Percentiles rank a stretch among this genome's conserved stretches.
phyloP scores from a whole-genome alignment of 2,329 filamentous ascomycete species.

The Hymenoscyphus fraxineus region DNA sequence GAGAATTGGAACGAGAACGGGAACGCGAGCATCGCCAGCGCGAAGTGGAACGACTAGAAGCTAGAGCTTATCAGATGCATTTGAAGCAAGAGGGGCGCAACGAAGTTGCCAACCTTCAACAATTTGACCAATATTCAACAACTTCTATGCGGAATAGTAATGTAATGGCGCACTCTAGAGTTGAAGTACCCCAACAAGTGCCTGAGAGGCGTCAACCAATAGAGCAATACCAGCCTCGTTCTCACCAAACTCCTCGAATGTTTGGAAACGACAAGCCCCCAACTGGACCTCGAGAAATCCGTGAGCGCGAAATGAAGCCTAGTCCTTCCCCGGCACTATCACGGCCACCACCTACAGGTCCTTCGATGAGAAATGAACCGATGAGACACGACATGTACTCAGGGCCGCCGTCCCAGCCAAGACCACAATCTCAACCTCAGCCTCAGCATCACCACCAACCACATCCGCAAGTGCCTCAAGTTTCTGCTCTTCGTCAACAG shows the following conservation, averaged over 20 bases:
- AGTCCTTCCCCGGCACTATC: slow-evolving; percentile 27
- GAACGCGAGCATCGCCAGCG: not conserved
- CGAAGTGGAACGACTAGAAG: not conserved
- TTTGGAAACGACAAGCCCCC: slow-evolving; percentile 27
- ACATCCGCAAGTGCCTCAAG: slow-evolving; percentile 32
- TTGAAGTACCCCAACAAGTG: slow-evolving; percentile 21
- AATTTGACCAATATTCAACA: slow-evolving; percentile 33
- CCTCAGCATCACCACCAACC: slow-evolving; percentile 16
- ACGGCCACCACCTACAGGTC: slow-evolving; percentile 23
- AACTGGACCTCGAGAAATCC: slow-evolving; percentile 8
- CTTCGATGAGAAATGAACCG: slow-evolving; percentile 22
- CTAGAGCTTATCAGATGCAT: slow-evolving; percentile 28
- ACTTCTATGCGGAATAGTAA: slow-evolving; percentile 21
- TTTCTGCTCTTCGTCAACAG: slow-evolving; percentile 40
- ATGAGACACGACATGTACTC: slow-evolving; percentile 26
- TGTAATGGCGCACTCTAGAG: slow-evolving; percentile 23
- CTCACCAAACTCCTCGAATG: slow-evolving; percentile 23
- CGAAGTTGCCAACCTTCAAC: slow-evolving; percentile 34
- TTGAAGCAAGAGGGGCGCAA: slow-evolving; percentile 31
- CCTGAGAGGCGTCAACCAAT: slow-evolving; percentile 26
- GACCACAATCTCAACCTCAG: slow-evolving; percentile 13
- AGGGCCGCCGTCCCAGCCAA: slow-evolving; percentile 17
- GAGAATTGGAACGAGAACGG: not conserved
- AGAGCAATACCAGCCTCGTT: slow-evolving; percentile 25
- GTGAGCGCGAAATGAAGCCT: slow-evolving; percentile 23